Base-by-base conservation (phyloP, 257 asterid species). In the Gardenia jasminoides region DNA sequence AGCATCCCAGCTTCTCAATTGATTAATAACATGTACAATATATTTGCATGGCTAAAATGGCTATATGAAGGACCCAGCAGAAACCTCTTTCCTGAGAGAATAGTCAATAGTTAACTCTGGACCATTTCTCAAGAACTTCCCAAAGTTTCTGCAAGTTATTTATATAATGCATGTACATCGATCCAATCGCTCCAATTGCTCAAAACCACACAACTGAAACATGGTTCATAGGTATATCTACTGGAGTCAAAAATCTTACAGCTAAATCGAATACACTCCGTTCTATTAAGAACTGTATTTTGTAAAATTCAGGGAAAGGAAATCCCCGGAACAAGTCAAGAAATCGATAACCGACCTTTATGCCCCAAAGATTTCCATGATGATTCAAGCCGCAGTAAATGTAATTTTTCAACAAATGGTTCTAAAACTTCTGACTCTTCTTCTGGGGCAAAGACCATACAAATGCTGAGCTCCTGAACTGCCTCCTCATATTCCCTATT, bases 381-480 rank as follows among this genome's bases (percentile, higher is more conserved):
- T 0, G 87, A 78, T 78, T 90, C 97, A 11, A 90, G 90, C 73
- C 88, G 87, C 88, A 94, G 77, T 68, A 94, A 83, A 72, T 94
- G 97, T 80, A 94, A 43, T 75, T 91, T 94, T 86, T 94, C 98
- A 50, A 92, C 92, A 68, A 94, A 94, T 31, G 93, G 90, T 76
- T 91, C 97, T 30, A 94, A 82, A 56, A 91, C 88, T 76, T 87
- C 83, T 0, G 91, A 90, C 80, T 94, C 96, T 81, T 92, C 98
- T 82, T 94, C 98, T 3, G 98, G 98, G 30, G 98, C 98, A 79
- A 94, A 92, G 36, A 93, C 98, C 98, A 94, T 90, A 85, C 97
- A 94, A 79, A 94, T 92, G 92, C 98, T 94, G 22, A 94, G 98
- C 86, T 94, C 98, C 88, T 89, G 97, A 46, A 94, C 94, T 1